Conservation (phyloP, 306 rosid species). For the Sophora flavescens region DNA sequence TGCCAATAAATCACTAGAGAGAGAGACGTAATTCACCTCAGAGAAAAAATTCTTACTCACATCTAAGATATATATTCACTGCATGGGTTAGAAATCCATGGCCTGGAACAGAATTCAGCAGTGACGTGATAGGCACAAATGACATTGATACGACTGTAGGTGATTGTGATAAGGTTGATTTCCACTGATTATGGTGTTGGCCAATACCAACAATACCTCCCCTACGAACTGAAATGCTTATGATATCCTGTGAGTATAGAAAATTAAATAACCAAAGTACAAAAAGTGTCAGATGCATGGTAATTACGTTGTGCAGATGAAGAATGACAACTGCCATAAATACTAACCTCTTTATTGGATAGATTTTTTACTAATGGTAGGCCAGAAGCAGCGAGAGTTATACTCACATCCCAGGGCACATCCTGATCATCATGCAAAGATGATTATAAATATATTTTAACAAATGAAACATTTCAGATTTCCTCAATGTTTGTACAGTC, state of each 20-base stretch:
- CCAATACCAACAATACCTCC: slow-evolving; percentile 61
- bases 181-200: slow-evolving; percentile 68
- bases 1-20: background rate
- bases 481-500: background rate
- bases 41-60: slow-evolving; percentile 48
- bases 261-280: background rate
- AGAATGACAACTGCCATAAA: slow-evolving; percentile 3
- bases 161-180: slow-evolving; percentile 64
- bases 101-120: slow-evolving; percentile 58
- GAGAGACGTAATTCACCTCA: background rate
- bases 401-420: slow-evolving; percentile 43
- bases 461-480: background rate
- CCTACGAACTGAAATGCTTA: slow-evolving; percentile 50
- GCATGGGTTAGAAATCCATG: slow-evolving; percentile 69
- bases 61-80: slow-evolving; percentile 66
- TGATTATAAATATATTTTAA: background rate
- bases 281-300: background rate
- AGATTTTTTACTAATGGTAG: slow-evolving; percentile 44
- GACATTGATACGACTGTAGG: slow-evolving; percentile 68
- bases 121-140: slow-evolving; percentile 69
- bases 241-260: slow-evolving; percentile 51
- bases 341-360: slow-evolving; percentile 60
- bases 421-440: slow-evolving; percentile 43
- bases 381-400: slow-evolving; percentile 45
- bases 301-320: background rate